Conservation (phyloP, 345 rosid genomes). For the Anacardium occidentale region DNA sequence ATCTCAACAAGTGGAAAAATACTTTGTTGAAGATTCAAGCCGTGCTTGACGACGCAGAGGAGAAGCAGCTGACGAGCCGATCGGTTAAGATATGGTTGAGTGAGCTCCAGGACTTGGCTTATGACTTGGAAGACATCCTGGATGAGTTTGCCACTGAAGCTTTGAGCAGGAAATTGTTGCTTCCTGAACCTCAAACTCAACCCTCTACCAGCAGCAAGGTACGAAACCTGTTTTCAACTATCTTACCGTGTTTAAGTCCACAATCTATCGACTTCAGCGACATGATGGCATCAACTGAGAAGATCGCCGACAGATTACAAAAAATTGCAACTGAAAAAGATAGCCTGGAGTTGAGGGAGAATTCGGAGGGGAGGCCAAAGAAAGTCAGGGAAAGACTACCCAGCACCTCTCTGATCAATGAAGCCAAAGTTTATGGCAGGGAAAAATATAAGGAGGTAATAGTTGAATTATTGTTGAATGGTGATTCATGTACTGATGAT, state of each 20-base stretch:
- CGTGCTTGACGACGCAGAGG: constrained; percentile 18
- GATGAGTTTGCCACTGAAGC: constrained; percentile 24
- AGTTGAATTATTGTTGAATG: background rate
- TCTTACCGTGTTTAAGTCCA: background rate
- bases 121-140: constrained; percentile 21
- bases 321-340: background rate
- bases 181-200: background rate
- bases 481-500: background rate
- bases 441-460: constrained; percentile 20
- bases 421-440: constrained; percentile 24
- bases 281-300: constrained; percentile 1
- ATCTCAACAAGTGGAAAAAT: constrained; percentile 4
- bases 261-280: background rate
- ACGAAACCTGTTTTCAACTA: background rate
- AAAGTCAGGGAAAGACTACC: background rate
- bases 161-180: constrained; percentile 2
- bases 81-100: constrained; percentile 9
- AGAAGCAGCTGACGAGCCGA: constrained; percentile 6
- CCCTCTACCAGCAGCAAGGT: background rate
- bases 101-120: constrained; percentile 11
- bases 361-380: background rate
- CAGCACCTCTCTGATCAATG: constrained; percentile 19
- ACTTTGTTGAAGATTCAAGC: background rate
- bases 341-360: background rate
- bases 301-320: constrained; percentile 12